These are phyloP conservation scores for Wickerhamomyces silvicola DNA, from an alignment of 805 yeast genomes.

Conservation along the genomic window DNA sequence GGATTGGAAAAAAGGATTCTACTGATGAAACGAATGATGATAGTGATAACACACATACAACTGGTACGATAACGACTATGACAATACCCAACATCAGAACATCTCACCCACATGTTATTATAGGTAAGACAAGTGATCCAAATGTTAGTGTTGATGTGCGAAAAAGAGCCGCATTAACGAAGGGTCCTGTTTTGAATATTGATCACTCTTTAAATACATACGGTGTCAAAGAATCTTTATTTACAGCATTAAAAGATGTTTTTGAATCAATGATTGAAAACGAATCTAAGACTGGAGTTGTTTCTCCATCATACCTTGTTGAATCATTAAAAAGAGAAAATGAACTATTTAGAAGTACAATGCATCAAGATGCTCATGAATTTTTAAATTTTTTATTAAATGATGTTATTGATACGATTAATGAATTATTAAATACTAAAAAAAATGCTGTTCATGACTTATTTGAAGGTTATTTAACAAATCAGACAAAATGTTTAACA, in stretches of 20 bases:
- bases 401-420: constrained; percentile 48
- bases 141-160: constrained; percentile 58
- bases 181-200: constrained; percentile 79
- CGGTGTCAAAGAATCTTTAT: constrained; percentile 42
- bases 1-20: constrained; percentile 15
- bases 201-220: constrained; percentile 60
- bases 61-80: constrained; percentile 4
- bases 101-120: constrained; percentile 6
- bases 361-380: constrained; percentile 99
- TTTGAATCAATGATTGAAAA: constrained; percentile 80
- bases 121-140: constrained; percentile 20
- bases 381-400: constrained; percentile 83
- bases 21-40: constrained; percentile 9
- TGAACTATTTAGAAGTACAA: constrained; percentile 76
- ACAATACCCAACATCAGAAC: constrained; percentile 16
- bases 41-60: not conserved
- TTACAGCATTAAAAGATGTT: constrained; percentile 71
- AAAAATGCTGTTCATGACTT: constrained; percentile 56
- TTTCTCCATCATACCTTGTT: constrained; percentile 72
- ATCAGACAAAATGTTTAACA: constrained; percentile 82
- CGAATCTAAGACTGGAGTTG: constrained; percentile 66
- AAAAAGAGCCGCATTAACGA: constrained; percentile 67
- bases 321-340: constrained; percentile 76
- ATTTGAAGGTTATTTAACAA: constrained; percentile 80
- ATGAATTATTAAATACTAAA: constrained; percentile 12